phyloP scores from a whole-genome alignment of 1,284 basidiomycete species.

The Sanghuangporus sanghuang region DNA sequence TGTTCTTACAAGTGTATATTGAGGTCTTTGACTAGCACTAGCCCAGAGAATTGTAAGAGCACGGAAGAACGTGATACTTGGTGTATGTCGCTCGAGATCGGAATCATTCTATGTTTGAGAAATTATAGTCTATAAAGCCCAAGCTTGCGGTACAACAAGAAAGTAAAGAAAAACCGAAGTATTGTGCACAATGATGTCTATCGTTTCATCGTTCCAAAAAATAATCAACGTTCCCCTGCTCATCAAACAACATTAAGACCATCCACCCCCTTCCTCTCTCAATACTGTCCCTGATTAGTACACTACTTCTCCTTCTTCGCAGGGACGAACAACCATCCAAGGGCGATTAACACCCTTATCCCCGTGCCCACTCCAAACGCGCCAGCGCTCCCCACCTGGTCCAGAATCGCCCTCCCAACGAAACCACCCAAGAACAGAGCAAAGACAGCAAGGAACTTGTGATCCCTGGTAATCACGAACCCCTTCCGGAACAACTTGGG shows the following conservation, averaged over 20 bases:
- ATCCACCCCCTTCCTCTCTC: not conserved
- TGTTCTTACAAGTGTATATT: too few species aligned
- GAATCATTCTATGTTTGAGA: too few species aligned
- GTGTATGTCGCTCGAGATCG: too few species aligned
- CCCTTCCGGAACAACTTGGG: slow-evolving; percentile 61
- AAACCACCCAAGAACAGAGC: slow-evolving; percentile 77
- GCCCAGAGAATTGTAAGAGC: too few species aligned
- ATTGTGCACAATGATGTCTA: not conserved
- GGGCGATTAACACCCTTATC: slow-evolving; percentile 55
- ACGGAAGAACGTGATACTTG: too few species aligned
- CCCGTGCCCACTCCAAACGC: slow-evolving; percentile 67
- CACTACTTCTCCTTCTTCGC: slow-evolving; percentile 30
- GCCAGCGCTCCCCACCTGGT: slow-evolving; percentile 55
- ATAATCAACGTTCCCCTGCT: not conserved
- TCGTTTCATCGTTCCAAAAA: not conserved
- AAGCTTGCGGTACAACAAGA: too few species aligned
- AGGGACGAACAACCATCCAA: slow-evolving; percentile 68
- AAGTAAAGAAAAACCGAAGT: too few species aligned
- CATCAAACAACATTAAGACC: too few species aligned
- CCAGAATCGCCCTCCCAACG: slow-evolving; percentile 59
- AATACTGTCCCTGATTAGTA: not conserved
- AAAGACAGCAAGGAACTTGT: slow-evolving; percentile 63
- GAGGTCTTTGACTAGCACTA: too few species aligned
- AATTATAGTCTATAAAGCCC: too few species aligned
- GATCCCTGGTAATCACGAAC: slow-evolving; percentile 60